A percentile compares a stretch with the other conserved stretches of the same genome.
Conservation (phyloP, 257 asterid species). For the Rubia yunnanensis region DNA sequence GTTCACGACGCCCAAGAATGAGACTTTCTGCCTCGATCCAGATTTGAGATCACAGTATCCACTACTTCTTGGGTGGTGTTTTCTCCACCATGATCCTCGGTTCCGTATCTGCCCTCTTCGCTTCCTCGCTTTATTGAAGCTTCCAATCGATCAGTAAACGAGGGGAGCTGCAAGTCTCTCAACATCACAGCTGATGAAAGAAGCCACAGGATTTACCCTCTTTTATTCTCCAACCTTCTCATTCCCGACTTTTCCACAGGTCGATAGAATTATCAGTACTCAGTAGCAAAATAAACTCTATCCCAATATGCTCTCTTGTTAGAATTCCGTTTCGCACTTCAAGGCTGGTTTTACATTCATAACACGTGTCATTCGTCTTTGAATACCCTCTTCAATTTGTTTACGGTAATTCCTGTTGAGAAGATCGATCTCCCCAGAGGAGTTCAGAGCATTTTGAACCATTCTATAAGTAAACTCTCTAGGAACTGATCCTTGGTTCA, state of each 20-base stretch:
- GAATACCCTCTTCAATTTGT: slow-evolving; percentile 51
- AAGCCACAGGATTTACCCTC: slow-evolving; percentile 92
- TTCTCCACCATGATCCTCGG: slow-evolving; percentile 82
- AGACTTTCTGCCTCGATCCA: slow-evolving; percentile 28
- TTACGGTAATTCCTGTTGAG: slow-evolving; percentile 27
- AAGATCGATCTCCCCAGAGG: slow-evolving; percentile 38
- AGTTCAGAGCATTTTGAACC: slow-evolving; percentile 39
- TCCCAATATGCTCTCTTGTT: background rate
- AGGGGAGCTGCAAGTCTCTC: slow-evolving; percentile 92
- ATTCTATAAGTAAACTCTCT: slow-evolving; percentile 67
- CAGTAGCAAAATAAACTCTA: background rate
- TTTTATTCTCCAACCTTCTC: slow-evolving; percentile 48
- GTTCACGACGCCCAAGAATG: slow-evolving; percentile 3
- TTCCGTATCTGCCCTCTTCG: slow-evolving; percentile 55
- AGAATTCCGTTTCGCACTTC: slow-evolving; percentile 16
- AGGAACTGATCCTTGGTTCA: slow-evolving; percentile 60
- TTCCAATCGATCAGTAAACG: slow-evolving; percentile 87
- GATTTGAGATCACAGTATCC: slow-evolving; percentile 79
- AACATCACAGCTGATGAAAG: slow-evolving; percentile 98
- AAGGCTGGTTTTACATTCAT: slow-evolving; percentile 53
- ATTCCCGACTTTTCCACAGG: slow-evolving; percentile 68
- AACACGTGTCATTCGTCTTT: slow-evolving; percentile 36
- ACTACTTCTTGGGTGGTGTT: slow-evolving; percentile 82
- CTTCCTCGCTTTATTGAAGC: slow-evolving; percentile 73
- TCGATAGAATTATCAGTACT: background rate